phyloP scores from a whole-genome alignment of 257 asterid species.

The Solanum peruvianum region DNA sequence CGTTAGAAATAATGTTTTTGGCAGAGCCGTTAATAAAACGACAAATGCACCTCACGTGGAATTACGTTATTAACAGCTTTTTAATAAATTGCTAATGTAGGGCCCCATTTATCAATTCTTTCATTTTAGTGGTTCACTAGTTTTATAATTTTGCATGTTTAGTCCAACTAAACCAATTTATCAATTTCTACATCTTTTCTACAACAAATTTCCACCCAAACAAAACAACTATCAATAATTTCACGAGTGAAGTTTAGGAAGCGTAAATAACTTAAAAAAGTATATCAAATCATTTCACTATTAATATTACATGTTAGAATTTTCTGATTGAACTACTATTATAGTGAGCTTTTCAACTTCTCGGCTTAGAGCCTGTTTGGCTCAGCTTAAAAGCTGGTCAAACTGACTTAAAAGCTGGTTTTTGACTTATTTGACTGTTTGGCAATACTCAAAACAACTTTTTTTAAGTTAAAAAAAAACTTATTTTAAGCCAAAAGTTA shows the following conservation, averaged over 20 bases:
- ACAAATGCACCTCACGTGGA: conserved; percentile 10
- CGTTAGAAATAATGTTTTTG: conserved; percentile 1
- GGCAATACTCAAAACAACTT: too few species aligned
- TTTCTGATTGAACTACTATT: too few species aligned
- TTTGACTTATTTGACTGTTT: too few species aligned
- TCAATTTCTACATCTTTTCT: not conserved
- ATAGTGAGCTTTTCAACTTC: not conserved
- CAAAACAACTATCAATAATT: not conserved
- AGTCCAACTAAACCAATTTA: not conserved
- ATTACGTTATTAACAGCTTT: not conserved
- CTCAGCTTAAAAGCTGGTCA: too few species aligned
- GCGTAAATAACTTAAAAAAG: not conserved
- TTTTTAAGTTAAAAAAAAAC: too few species aligned
- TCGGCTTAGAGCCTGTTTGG: too few species aligned
- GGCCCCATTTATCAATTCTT: not conserved
- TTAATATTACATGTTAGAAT: not conserved
- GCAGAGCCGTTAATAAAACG: conserved; percentile 38
- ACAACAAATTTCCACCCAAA: not conserved
- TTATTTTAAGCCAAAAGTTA: too few species aligned
- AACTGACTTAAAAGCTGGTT: too few species aligned
- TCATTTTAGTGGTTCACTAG: not conserved
- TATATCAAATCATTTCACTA: not conserved
- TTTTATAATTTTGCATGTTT: not conserved
- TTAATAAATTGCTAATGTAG: not conserved
- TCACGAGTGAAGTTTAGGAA: not conserved